Percentiles rank a stretch among this genome's conserved stretches.
Conservation (phyloP, 352 stramenopile genomes). For the Phytophthora cryptogea region DNA sequence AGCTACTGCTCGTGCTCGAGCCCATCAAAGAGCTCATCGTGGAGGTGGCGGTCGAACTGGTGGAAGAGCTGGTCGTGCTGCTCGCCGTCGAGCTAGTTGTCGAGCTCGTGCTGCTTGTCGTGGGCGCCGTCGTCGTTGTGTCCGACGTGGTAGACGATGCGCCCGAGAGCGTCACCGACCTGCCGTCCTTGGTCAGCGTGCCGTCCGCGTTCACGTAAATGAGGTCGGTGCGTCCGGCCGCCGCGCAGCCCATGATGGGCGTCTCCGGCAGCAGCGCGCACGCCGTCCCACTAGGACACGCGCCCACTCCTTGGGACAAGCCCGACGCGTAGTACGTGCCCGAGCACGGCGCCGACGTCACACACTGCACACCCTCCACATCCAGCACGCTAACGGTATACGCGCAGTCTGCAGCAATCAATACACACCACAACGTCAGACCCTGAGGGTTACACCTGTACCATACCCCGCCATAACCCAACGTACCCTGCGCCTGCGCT, state of each 20-base stretch:
- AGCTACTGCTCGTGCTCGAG: slow-evolving; percentile 2
- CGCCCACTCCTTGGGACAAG: slow-evolving; percentile 51
- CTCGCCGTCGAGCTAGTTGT: slow-evolving; percentile 15
- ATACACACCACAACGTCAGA: background rate
- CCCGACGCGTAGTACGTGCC: slow-evolving; percentile 59
- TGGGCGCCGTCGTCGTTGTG: slow-evolving; percentile 11
- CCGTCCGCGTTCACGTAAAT: slow-evolving; percentile 77
- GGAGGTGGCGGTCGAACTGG: slow-evolving; percentile 3
- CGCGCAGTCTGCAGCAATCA: slow-evolving; percentile 40
- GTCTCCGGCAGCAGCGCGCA: slow-evolving; percentile 68
- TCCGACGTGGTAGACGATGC: slow-evolving; percentile 8
- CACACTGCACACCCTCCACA: slow-evolving; percentile 54
- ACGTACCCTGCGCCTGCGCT: slow-evolving; percentile 14
- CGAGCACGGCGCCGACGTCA: slow-evolving; percentile 57
- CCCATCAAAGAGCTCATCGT: slow-evolving; percentile 6
- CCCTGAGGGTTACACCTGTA: no score
- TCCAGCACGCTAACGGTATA: slow-evolving; percentile 75
- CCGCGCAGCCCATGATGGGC: slow-evolving; percentile 72
- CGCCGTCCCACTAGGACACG: slow-evolving; percentile 52
- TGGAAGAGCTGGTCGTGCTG: slow-evolving; percentile 4
- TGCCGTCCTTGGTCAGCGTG: slow-evolving; percentile 56
- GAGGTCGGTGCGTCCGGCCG: slow-evolving; percentile 51
- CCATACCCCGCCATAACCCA: no score
- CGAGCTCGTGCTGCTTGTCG: slow-evolving; percentile 7
- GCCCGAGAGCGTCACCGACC: slow-evolving; percentile 27